Conservation (phyloP, 106 monocot genomes). For the Allium sativum region DNA sequence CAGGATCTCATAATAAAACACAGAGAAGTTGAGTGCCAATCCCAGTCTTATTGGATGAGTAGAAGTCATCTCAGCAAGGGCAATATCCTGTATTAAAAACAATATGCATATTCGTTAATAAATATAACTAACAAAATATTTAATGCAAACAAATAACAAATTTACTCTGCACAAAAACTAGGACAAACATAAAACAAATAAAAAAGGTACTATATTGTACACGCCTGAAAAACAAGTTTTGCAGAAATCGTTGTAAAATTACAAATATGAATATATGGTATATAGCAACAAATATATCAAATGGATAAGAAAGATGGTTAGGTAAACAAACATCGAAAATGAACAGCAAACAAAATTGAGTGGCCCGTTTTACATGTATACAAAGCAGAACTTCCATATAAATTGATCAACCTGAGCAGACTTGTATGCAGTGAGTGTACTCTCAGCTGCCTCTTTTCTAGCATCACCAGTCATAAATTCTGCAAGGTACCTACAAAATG, state of each 20-base stretch:
- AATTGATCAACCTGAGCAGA: constrained; percentile 28
- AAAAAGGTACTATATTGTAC: neutral
- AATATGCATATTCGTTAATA: neutral
- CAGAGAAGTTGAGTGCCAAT: constrained; percentile 9
- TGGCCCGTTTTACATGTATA: neutral
- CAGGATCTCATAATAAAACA: constrained; percentile 12
- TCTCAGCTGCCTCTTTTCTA: constrained; percentile 53
- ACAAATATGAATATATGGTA: neutral
- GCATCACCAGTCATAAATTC: constrained; percentile 47
- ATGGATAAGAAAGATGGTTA: neutral
- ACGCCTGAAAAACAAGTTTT: neutral
- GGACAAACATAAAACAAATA: too few relatives aligned
- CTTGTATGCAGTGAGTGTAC: constrained; percentile 38
- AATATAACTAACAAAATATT: neutral
- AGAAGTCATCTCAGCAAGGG: constrained; percentile 5
- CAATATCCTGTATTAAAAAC: constrained; percentile 4
- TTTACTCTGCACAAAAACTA: neutral
- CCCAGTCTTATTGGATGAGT: constrained; percentile 12
- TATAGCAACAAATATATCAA: neutral
- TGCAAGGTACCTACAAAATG: constrained; percentile 35
- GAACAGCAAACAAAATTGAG: neutral
- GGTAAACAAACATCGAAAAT: neutral
- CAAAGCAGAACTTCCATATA: neutral
- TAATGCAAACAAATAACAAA: neutral
- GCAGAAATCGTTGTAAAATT: neutral